Conservation (phyloP, 2,329 filamentous ascomycete species). For the Trichocomaceae sp. region DNA sequence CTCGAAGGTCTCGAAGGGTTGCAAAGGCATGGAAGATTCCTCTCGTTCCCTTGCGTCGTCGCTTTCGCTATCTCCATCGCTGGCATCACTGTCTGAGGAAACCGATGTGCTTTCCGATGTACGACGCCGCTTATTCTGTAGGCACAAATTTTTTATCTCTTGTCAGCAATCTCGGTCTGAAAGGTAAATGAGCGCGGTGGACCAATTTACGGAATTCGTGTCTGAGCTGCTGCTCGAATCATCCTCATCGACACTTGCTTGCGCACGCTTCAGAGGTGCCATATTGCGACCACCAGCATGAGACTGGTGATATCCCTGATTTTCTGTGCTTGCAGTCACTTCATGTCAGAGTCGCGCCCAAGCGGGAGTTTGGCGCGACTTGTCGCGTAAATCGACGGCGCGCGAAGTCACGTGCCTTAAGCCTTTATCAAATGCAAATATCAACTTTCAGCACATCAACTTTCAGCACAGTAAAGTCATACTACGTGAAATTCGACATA, state of each 20-base stretch:
- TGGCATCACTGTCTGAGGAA: neutral
- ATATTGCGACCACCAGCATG: conserved; percentile 22
- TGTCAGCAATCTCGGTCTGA: neutral
- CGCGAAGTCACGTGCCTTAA: conserved; percentile 16
- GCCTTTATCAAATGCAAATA: no score
- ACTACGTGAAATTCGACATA: neutral
- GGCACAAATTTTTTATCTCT: neutral
- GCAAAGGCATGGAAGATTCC: neutral
- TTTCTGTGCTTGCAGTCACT: neutral
- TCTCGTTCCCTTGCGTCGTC: neutral
- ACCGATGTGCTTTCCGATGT: conserved; percentile 7
- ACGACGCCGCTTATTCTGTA: conserved; percentile 13
- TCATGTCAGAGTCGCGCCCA: neutral
- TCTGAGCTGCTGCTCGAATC: conserved; percentile 18
- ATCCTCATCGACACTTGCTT: conserved; percentile 26
- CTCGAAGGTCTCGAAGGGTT: neutral
- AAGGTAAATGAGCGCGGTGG: neutral
- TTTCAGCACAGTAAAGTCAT: neutral
- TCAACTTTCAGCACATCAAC: no score
- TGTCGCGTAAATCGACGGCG: conserved; percentile 9
- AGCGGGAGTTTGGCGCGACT: neutral
- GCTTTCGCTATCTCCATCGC: neutral
- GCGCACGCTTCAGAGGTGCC: conserved; percentile 39
- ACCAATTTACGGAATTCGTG: conserved; percentile 5
- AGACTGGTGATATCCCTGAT: neutral